phyloP scores from a whole-genome alignment of 2,329 filamentous ascomycete genomes.

The Pseudogymnoascus sp. region DNA sequence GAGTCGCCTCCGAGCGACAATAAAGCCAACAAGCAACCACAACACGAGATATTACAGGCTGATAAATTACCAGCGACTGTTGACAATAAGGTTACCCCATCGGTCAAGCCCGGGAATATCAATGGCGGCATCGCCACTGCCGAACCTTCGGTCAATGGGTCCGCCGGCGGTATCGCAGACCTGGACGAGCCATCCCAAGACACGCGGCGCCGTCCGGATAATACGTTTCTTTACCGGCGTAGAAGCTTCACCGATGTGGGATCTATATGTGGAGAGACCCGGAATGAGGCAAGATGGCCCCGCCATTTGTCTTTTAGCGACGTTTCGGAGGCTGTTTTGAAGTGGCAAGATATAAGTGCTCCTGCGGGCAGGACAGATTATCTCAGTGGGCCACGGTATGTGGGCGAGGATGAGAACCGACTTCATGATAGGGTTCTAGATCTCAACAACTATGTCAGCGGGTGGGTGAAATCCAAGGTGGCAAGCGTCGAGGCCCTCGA shows the following conservation, averaged over 20 bases:
- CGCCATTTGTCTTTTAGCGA: conserved; percentile 68
- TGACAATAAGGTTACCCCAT: background rate
- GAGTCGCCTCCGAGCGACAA: conserved; percentile 13
- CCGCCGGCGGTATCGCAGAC: conserved; percentile 51
- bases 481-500: conserved; percentile 51
- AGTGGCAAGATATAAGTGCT: conserved; percentile 51
- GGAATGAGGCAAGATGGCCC: conserved; percentile 57
- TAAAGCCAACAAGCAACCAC: conserved; percentile 12
- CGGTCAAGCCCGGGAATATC: background rate
- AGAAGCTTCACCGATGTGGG: background rate
- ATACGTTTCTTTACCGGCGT: background rate
- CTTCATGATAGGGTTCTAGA: conserved; percentile 46
- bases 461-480: conserved; percentile 56
- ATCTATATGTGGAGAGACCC: conserved; percentile 18
- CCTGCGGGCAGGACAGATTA: conserved; percentile 31
- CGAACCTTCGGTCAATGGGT: conserved; percentile 50
- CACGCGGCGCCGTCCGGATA: conserved; percentile 33
- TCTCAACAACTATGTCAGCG: conserved; percentile 45
- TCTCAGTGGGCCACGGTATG: conserved; percentile 27
- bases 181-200: conserved; percentile 46
- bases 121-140: conserved; percentile 32
- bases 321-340: conserved; percentile 65
- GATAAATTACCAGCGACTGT: background rate
- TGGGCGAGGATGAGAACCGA: conserved; percentile 47
- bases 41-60: conserved; percentile 4